Evolutionary conservation across 73 alveolate genomes (phyloP).

Genomic region (Paramecium caudatum): DNA sequence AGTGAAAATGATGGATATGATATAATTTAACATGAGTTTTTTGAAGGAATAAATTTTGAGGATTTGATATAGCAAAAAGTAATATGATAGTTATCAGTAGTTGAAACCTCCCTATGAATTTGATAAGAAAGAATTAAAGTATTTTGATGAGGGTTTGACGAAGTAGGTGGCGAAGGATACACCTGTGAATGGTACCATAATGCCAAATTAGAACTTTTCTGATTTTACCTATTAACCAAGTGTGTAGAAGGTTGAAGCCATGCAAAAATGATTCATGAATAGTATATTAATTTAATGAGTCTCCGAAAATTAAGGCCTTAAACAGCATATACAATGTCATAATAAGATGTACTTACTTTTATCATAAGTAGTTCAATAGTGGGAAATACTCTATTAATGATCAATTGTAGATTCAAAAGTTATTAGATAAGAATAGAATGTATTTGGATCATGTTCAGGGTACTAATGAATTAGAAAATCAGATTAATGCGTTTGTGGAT

Average conservation of each 20-base stretch:
- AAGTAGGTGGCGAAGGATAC: not conserved
- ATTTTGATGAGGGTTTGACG: not conserved
- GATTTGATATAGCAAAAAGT: slow-evolving; percentile 70
- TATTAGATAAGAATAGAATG: slow-evolving; percentile 1
- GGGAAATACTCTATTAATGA: slow-evolving; percentile 48
- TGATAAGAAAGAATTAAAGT: slow-evolving; percentile 40
- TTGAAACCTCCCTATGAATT: slow-evolving; percentile 66
- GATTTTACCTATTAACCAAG: not conserved
- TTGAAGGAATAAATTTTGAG: slow-evolving; percentile 74
- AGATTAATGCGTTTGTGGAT: slow-evolving; percentile 61
- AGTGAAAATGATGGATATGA: slow-evolving; percentile 68
- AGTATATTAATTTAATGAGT: no score
- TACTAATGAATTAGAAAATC: not conserved
- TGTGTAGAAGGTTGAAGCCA: no score
- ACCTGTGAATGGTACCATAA: not conserved
- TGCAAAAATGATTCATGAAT: no score
- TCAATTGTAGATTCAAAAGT: not conserved
- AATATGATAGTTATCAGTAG: slow-evolving; percentile 46
- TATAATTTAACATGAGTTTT: slow-evolving; percentile 74
- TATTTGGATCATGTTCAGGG: slow-evolving; percentile 53
- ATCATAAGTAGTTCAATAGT: not conserved
- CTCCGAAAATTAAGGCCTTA: slow-evolving; percentile 54
- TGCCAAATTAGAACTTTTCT: not conserved
- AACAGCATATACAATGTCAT: slow-evolving; percentile 29
- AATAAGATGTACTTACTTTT: not conserved